phyloP scores from a whole-genome alignment of 768 basidiomycete genomes.

The Termitomyces sp. region DNA sequence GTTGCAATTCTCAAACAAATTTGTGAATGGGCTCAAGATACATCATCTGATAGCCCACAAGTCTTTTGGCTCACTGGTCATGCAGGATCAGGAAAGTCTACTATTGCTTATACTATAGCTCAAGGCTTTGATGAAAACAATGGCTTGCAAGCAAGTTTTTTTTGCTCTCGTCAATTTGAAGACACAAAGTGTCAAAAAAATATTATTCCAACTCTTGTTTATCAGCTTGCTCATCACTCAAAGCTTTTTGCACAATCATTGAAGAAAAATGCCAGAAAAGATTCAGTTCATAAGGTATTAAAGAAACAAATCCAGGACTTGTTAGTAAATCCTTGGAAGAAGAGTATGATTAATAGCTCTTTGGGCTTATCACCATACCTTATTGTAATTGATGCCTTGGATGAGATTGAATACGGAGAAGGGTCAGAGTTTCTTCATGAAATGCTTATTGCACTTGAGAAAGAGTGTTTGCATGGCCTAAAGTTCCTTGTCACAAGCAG shows the following conservation, averaged over 20 bases:
- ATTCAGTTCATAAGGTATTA: neutral
- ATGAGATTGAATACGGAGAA: slow-evolving; percentile 5
- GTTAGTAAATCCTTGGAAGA: neutral
- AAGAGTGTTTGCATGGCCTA: neutral
- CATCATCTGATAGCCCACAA: slow-evolving; percentile 10
- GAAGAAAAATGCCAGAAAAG: neutral
- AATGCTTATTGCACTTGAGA: neutral
- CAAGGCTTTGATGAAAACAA: slow-evolving; percentile 15
- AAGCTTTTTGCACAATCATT: neutral
- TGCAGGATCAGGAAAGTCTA: neutral
- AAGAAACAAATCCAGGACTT: slow-evolving; percentile 13
- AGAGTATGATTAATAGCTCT: neutral
- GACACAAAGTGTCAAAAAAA: slow-evolving; percentile 8
- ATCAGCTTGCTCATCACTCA: slow-evolving; percentile 2
- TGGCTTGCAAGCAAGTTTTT: slow-evolving; percentile 21
- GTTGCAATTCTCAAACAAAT: slow-evolving; percentile 17
- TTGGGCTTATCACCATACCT: slow-evolving; percentile 1
- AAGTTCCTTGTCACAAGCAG: slow-evolving; percentile 14
- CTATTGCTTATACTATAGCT: neutral
- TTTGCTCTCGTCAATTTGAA: slow-evolving; percentile 11
- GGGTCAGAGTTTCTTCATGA: slow-evolving; percentile 8
- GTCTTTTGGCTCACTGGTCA: slow-evolving; percentile 3
- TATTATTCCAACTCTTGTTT: slow-evolving; percentile 16
- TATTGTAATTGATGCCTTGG: slow-evolving; percentile 8
- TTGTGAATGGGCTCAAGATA: neutral